Evolutionary conservation across 2,329 filamentous ascomycete species (phyloP).

Genomic region (Arthrinium phaeospermum): DNA sequence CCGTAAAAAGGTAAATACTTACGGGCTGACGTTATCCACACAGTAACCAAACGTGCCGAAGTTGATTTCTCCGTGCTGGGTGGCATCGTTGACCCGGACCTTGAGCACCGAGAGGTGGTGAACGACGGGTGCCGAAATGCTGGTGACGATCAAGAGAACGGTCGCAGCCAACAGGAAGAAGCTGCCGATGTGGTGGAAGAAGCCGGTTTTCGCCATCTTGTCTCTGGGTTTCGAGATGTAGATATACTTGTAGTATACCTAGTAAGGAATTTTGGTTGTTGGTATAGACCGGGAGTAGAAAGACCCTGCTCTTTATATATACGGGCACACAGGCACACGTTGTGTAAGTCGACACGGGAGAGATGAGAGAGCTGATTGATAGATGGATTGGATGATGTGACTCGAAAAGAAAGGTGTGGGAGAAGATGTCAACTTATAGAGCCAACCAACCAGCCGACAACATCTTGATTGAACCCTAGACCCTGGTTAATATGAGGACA

Average conservation of each 20-base stretch:
- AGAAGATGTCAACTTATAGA: neutral
- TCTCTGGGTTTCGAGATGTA: neutral
- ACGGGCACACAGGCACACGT: neutral
- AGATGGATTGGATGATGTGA: neutral
- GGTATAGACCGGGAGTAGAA: neutral
- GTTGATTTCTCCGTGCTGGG: constrained; percentile 50
- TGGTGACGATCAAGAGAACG: constrained; percentile 62
- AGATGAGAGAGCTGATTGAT: neutral
- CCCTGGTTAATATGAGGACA: constrained; percentile 1
- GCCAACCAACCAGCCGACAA: neutral
- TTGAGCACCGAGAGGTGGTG: constrained; percentile 59
- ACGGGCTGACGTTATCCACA: constrained; percentile 26
- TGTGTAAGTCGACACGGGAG: neutral
- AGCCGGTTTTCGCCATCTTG: constrained; percentile 14
- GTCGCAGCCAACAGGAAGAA: constrained; percentile 61
- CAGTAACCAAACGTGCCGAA: constrained; percentile 70
- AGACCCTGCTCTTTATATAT: neutral
- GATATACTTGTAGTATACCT: neutral
- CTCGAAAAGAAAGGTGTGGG: neutral
- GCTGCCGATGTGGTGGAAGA: constrained; percentile 63
- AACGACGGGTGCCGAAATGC: constrained; percentile 64
- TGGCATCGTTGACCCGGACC: constrained; percentile 42
- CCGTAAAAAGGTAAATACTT: neutral
- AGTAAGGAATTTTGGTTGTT: neutral
- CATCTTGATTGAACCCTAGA: neutral